A percentile compares a stretch with the other conserved stretches of the same genome.
Evolutionary conservation across 176 grass and related monocot genomes (phyloP).

Genomic region (Carex kokanica): DNA sequence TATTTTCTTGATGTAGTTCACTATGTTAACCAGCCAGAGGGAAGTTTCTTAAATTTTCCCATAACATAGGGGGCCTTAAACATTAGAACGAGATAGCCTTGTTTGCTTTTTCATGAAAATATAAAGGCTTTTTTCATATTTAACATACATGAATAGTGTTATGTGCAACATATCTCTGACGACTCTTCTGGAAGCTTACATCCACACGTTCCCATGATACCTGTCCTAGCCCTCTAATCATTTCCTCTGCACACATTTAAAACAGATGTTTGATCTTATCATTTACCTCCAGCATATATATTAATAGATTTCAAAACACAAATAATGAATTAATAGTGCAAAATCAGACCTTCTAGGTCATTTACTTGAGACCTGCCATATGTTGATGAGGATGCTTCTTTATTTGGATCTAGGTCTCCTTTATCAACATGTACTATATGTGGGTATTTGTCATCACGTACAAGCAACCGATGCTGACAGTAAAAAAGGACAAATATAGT

Average conservation of each 20-base stretch:
- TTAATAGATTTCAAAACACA: neutral
- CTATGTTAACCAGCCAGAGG: neutral
- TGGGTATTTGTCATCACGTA: constrained; percentile 83
- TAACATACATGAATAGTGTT: constrained; percentile 78
- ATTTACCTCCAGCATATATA: neutral
- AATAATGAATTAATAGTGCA: neutral
- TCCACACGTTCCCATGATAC: constrained; percentile 94
- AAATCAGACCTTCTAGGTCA: constrained; percentile 76
- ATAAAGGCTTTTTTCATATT: neutral
- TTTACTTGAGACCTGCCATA: constrained; percentile 21
- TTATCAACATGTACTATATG: constrained; percentile 96
- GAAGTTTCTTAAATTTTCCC: neutral
- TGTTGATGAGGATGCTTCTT: constrained; percentile 31
- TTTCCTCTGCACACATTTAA: constrained; percentile 58
- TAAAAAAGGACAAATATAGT: constrained; percentile 24
- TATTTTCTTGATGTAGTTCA: neutral
- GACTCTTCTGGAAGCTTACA: constrained; percentile 97
- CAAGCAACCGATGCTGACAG: constrained; percentile 73
- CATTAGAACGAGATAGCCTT: neutral
- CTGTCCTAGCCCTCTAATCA: constrained; percentile 88
- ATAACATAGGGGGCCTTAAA: neutral
- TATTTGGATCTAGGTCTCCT: constrained; percentile 40
- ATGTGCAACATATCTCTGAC: constrained; percentile 90
- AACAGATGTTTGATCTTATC: constrained; percentile 18
- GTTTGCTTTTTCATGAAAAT: neutral